These are phyloP conservation scores for Nasturtium officinale DNA, from an alignment of 345 rosid genomes.

Conservation along the genomic window DNA sequence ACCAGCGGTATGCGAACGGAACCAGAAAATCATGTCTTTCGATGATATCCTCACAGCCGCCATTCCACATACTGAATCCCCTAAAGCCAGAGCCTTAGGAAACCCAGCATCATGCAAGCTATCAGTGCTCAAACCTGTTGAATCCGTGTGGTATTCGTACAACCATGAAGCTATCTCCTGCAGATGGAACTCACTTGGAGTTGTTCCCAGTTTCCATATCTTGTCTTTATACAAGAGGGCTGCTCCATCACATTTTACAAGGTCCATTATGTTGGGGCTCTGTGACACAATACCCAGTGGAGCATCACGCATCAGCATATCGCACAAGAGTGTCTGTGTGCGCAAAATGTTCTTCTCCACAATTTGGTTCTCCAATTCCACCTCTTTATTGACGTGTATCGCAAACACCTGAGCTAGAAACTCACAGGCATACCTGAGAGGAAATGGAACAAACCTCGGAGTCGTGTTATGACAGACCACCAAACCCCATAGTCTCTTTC, in stretches of 20 bases:
- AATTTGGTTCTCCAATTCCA: constrained; percentile 80
- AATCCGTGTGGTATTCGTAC: constrained; percentile 77
- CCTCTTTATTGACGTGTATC: constrained; percentile 86
- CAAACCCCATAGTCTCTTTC: constrained; percentile 92
- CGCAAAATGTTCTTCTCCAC: constrained; percentile 87
- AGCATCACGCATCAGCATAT: constrained; percentile 94
- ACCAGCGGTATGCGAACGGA: constrained; percentile 84
- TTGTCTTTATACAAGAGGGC: constrained; percentile 73
- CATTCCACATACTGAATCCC: constrained; percentile 89
- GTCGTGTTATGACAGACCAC: constrained; percentile 89
- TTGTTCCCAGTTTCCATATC: constrained; percentile 66
- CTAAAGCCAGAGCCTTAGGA: constrained; percentile 70
- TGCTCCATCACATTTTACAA: constrained; percentile 96
- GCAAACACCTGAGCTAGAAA: constrained; percentile 94
- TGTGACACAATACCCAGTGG: constrained; percentile 88
- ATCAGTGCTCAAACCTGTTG: constrained; percentile 93
- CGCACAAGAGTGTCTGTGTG: constrained; percentile 89
- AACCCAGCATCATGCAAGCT: constrained; percentile 92
- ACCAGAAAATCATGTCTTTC: constrained; percentile 87
- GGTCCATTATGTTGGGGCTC: constrained; percentile 88
- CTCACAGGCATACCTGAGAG: constrained; percentile 95
- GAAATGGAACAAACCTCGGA: constrained; percentile 94
- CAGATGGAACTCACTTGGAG: constrained; percentile 75
- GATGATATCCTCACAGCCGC: constrained; percentile 88
- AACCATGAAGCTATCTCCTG: constrained; percentile 76